Evolutionary conservation across 139 green algal genomes (phyloP), one percentile per base, ranked within the genome.

Genomic region (Tetradesmus lagerheimii): DNA sequence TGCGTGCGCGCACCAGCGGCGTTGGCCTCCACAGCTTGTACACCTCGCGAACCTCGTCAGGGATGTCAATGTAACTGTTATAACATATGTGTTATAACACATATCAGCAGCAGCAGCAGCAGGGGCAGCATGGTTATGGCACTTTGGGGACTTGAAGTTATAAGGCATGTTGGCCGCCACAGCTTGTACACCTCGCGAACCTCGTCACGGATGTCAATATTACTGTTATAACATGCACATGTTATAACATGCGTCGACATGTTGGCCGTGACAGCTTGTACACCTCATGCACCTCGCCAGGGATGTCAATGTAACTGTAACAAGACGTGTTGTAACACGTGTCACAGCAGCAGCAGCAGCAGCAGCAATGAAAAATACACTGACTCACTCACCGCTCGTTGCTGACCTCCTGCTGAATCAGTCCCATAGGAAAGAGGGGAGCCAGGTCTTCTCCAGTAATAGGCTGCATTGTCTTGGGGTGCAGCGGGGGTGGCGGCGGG

Each of bases 221-320:
- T 90, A 25, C 84, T 89, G 79, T 5, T 16, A 38, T 37, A 38
- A 78, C 67, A 78, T n/a, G 45, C 45, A 53, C 11, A 53, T 53
- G 45, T 6, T n/a, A n/a, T n/a, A n/a, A n/a, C n/a, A n/a, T n/a
- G n/a, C n/a, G n/a, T n/a, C n/a, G n/a, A n/a, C n/a, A n/a, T n/a
- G n/a, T n/a, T 20, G 89, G 89, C 47, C 89, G 79, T 79, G 57
- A 88, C 43, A 91, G 88, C 84, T 88, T 90, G 89, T 90, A 92
- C 11, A 92, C 75, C 0, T 92, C 89, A 12, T 41, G 77, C n/a
- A 92, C 64, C 47, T 90, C 89, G 11, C 71, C 23, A 41, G 89
- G 89, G 29, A 92, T 90, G 62, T 92, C 89, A 31, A 92, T 92
- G 89, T 92, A n/a, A n/a, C n/a, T n/a, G n/a, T n/a, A n/a, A n/a